Conservation (phyloP, 768 basidiomycete genomes). For the Mycena haematopus region DNA sequence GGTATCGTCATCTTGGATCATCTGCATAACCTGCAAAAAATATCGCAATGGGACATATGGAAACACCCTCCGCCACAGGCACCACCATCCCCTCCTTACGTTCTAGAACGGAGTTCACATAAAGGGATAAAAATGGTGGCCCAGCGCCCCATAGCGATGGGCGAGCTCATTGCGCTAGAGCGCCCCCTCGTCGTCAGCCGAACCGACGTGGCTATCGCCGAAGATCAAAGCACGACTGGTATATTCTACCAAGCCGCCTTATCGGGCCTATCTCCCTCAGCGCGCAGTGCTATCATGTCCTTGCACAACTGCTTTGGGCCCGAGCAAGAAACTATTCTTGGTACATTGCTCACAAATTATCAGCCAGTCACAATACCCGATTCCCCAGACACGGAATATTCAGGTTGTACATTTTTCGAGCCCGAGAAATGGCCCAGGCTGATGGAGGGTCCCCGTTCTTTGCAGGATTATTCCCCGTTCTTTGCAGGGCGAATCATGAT, state of each 20-base stretch:
- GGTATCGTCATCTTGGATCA: slow-evolving; percentile 20
- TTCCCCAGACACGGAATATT: slow-evolving; percentile 1
- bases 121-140: slow-evolving; percentile 24
- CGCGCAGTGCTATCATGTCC: slow-evolving; percentile 10
- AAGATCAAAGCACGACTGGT: slow-evolving; percentile 17
- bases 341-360: slow-evolving; percentile 19
- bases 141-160: slow-evolving; percentile 6
- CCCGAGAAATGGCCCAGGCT: too few relatives aligned
- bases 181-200: slow-evolving; percentile 22
- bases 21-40: slow-evolving; percentile 12
- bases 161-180: slow-evolving; percentile 16
- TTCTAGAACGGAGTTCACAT: slow-evolving; percentile 12
- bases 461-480: slow-evolving; percentile 16
- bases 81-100: slow-evolving; percentile 1
- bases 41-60: slow-evolving; percentile 19
- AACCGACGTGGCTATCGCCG: slow-evolving; percentile 20
- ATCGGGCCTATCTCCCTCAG: slow-evolving; percentile 6
- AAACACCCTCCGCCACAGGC: not conserved
- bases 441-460: too few relatives aligned
- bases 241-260: slow-evolving; percentile 20
- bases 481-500: slow-evolving; percentile 22
- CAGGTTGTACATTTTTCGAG: too few relatives aligned
- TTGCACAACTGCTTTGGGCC: slow-evolving; percentile 20
- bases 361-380: slow-evolving; percentile 14
- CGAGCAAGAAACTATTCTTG: slow-evolving; percentile 19